Conservation (phyloP, 192 early-diverging fungal species). For the Coemansia sp. region DNA sequence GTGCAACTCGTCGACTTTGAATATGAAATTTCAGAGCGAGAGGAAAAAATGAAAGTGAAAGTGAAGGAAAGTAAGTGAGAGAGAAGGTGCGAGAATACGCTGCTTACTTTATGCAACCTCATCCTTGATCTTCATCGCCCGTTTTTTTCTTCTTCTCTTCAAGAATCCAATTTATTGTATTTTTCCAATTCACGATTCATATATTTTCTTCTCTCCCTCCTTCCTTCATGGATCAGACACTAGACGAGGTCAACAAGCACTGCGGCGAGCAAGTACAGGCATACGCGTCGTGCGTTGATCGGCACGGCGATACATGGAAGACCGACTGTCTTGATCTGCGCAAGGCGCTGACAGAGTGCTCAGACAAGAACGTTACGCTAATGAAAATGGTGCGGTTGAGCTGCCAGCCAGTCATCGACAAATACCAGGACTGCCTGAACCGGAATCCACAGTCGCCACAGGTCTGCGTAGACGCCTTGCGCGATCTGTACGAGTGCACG, state of each 20-base stretch:
- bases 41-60: no score
- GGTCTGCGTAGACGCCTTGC: slow-evolving; percentile 41
- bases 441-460: slow-evolving; percentile 35
- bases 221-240: slow-evolving; percentile 48
- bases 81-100: no score
- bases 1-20: no score
- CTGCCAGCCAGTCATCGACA: slow-evolving; percentile 54
- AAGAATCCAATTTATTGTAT: no score
- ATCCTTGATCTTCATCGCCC: no score
- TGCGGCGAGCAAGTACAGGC: slow-evolving; percentile 52
- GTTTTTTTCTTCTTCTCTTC: no score
- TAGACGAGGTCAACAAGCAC: slow-evolving; percentile 58
- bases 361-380: slow-evolving; percentile 56
- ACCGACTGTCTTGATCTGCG: slow-evolving; percentile 40
- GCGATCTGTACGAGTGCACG: slow-evolving; percentile 57
- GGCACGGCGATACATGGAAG: slow-evolving; percentile 44
- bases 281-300: slow-evolving; percentile 49
- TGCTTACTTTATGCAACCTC: no score
- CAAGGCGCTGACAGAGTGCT: slow-evolving; percentile 47
- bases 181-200: not conserved
- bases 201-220: not conserved
- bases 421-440: slow-evolving; percentile 43
- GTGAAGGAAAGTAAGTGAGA: no score
- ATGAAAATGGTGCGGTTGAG: slow-evolving; percentile 55
- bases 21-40: no score